A percentile compares a stretch with the other conserved stretches of the same genome.
Evolutionary conservation across 345 rosid species (phyloP).

Genomic region (Salix koriyanagi): DNA sequence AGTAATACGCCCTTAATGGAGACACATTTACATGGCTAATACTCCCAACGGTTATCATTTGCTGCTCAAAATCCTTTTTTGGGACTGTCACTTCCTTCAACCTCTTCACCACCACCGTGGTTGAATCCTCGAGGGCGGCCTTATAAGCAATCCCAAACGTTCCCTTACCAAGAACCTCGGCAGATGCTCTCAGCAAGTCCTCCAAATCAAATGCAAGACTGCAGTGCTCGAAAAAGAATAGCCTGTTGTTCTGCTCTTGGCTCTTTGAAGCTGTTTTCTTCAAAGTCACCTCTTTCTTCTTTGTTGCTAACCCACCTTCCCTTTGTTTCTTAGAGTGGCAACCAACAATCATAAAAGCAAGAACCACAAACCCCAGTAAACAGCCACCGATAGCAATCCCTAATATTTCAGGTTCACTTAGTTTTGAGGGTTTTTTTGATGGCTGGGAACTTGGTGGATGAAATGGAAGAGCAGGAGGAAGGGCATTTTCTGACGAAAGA

Average conservation of each 20-base stretch:
- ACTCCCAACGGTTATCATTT: conserved; percentile 20
- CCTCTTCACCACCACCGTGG: conserved; percentile 30
- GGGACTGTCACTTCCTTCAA: conserved; percentile 23
- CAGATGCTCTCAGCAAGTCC: conserved; percentile 32
- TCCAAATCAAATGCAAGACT: conserved; percentile 35
- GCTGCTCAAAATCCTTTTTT: conserved; percentile 28
- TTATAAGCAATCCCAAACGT: conserved; percentile 27
- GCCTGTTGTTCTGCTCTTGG: conserved; percentile 17
- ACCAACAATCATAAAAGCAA: conserved; percentile 19
- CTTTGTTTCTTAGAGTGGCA: conserved; percentile 12
- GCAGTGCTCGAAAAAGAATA: conserved; percentile 31
- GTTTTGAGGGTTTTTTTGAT: conserved; percentile 9
- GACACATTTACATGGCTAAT: conserved; percentile 22
- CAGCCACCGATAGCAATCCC: conserved; percentile 27
- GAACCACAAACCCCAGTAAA: conserved; percentile 7
- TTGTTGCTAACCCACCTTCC: conserved; percentile 7
- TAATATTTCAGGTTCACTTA: conserved; percentile 21
- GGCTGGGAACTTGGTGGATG: conserved; percentile 23
- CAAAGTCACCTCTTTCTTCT: conserved; percentile 17
- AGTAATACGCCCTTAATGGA: conserved; percentile 24
- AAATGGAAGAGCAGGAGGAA: conserved; percentile 25
- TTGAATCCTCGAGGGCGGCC: conserved; percentile 33
- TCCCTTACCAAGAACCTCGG: conserved; percentile 34
- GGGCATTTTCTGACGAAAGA: conserved; percentile 10
- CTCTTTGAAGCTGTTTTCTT: conserved; percentile 8